A percentile compares a stretch with the other conserved stretches of the same genome.
These are phyloP conservation scores for Populus hybrid DNA, from an alignment of 441 rosid genomes.

Conservation along the genomic window DNA sequence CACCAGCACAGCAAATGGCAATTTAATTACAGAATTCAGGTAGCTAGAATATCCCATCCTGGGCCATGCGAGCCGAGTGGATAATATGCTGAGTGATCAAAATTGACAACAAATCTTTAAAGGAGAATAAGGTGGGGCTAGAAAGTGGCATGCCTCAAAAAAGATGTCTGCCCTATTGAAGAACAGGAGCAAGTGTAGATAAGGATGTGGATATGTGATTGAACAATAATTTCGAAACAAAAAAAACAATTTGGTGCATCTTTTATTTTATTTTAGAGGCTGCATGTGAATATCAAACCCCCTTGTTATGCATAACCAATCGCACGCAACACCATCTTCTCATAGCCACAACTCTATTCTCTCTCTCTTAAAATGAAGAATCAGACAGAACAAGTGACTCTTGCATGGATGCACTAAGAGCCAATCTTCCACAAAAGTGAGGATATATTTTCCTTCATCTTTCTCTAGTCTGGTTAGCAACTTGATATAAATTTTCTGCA, in stretches of 20 bases:
- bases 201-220: slow-evolving; percentile 13
- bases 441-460: background rate
- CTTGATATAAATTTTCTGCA: background rate
- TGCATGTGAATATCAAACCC: background rate
- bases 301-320: background rate
- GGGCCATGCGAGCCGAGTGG: background rate
- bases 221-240: background rate
- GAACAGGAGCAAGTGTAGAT: slow-evolving; percentile 30
- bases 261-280: slow-evolving; percentile 9
- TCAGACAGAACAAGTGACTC: slow-evolving; percentile 29
- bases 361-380: slow-evolving; percentile 38
- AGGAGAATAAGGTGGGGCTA: background rate
- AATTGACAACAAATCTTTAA: too few relatives aligned
- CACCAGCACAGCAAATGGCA: background rate
- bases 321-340: background rate
- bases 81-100: background rate
- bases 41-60: background rate
- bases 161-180: background rate
- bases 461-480: background rate
- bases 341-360: background rate
- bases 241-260: too few relatives aligned
- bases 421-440: slow-evolving; percentile 62
- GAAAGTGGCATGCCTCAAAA: background rate
- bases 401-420: slow-evolving; percentile 50
- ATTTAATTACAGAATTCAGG: background rate